These are phyloP conservation scores for Coniferiporia sulphurascens DNA, from an alignment of 1,284 basidiomycete genomes.

Conservation along the genomic window DNA sequence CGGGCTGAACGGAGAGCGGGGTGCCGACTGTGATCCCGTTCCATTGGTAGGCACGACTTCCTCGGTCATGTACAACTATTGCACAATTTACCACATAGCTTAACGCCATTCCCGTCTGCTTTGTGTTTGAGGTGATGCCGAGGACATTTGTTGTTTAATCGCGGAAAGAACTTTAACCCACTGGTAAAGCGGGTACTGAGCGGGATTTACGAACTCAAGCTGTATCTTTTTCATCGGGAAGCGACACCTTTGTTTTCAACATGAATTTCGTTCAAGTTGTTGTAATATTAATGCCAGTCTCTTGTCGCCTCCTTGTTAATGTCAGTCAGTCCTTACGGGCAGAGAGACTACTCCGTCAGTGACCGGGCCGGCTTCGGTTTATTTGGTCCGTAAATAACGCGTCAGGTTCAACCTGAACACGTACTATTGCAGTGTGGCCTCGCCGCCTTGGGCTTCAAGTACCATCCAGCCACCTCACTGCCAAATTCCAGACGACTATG, in stretches of 20 bases:
- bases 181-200: too few species aligned
- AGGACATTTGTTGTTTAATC: background rate
- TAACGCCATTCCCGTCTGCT: too few species aligned
- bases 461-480: conserved; percentile 21
- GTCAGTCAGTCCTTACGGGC: too few species aligned
- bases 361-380: background rate
- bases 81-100: background rate
- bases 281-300: too few species aligned
- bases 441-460: too few species aligned
- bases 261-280: too few species aligned
- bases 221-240: too few species aligned
- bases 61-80: background rate
- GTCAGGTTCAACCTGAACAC: conserved; percentile 6
- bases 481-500: conserved; percentile 14
- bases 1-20: background rate
- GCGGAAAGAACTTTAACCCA: too few species aligned
- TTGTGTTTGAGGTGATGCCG: background rate
- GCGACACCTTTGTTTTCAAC: too few species aligned
- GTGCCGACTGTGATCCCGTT: background rate
- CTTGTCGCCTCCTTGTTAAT: too few species aligned
- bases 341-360: too few species aligned
- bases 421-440: background rate
- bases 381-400: background rate
- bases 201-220: too few species aligned
- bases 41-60: background rate